Evolutionary conservation across 2,329 filamentous ascomycete genomes (phyloP).

Genomic region (Colletotrichum sp.): DNA sequence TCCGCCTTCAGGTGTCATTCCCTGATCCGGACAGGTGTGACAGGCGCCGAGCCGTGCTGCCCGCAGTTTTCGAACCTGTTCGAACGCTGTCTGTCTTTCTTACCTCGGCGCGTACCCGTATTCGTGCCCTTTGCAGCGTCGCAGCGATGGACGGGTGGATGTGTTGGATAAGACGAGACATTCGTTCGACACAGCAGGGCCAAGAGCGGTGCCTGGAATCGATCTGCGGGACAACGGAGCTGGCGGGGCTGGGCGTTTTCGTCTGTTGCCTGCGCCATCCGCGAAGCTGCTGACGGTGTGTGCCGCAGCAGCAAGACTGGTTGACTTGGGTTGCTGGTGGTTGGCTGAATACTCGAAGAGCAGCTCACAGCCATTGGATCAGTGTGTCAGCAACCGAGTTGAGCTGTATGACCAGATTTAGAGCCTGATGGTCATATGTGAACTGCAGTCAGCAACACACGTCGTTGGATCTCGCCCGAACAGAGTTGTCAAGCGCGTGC

Average conservation of each 20-base stretch:
- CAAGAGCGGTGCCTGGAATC: slow-evolving; percentile 18
- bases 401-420: background rate
- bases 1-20: background rate
- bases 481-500: background rate
- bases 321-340: background rate
- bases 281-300: background rate
- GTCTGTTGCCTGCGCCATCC: background rate
- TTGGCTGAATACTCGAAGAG: background rate
- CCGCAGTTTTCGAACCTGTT: background rate
- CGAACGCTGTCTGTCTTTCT: background rate
- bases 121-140: background rate
- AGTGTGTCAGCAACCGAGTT: background rate
- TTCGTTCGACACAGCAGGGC: background rate
- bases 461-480: background rate
- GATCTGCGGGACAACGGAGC: background rate
- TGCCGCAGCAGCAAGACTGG: background rate
- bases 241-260: background rate
- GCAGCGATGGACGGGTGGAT: background rate
- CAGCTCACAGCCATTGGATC: background rate
- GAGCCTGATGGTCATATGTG: background rate
- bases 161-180: background rate
- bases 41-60: background rate
- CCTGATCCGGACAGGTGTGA: background rate
- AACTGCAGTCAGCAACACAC: background rate
- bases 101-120: background rate